Evolutionary conservation across 2,329 filamentous ascomycete species (phyloP).

Genomic region (Cladophialophora carrionii): DNA sequence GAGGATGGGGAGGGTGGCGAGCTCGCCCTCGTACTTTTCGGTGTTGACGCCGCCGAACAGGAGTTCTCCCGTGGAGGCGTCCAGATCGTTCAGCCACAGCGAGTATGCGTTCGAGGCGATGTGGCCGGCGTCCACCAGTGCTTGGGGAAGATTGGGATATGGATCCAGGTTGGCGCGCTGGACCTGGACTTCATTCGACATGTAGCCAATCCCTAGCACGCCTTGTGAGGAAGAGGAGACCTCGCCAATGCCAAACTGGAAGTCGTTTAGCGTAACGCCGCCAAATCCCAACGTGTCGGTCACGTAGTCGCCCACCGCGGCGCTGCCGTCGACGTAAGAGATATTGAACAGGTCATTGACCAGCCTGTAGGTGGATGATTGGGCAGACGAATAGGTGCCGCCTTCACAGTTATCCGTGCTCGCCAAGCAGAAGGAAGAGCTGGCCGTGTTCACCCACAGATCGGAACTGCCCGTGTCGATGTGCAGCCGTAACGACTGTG

Average conservation of each 20-base stretch:
- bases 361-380: slow-evolving; percentile 75
- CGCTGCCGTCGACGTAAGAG: slow-evolving; percentile 79
- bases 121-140: slow-evolving; percentile 62
- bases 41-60: slow-evolving; percentile 76
- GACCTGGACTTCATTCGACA: slow-evolving; percentile 75
- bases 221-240: slow-evolving; percentile 64
- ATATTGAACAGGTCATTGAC: slow-evolving; percentile 82
- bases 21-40: slow-evolving; percentile 63
- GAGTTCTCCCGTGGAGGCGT: slow-evolving; percentile 67
- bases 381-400: slow-evolving; percentile 70
- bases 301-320: slow-evolving; percentile 77
- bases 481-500: slow-evolving; percentile 59
- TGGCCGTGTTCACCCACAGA: slow-evolving; percentile 67
- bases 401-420: slow-evolving; percentile 58
- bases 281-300: slow-evolving; percentile 66
- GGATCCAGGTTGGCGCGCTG: slow-evolving; percentile 51
- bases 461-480: slow-evolving; percentile 67
- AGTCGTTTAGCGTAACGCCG: slow-evolving; percentile 51
- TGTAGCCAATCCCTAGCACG: slow-evolving; percentile 84
- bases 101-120: slow-evolving; percentile 72
- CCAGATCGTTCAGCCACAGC: slow-evolving; percentile 74
- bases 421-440: slow-evolving; percentile 62
- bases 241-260: slow-evolving; percentile 66
- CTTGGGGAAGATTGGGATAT: slow-evolving; percentile 72
- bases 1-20: slow-evolving; percentile 71